These are phyloP conservation scores for Nyssa sinensis DNA, from an alignment of 148 eudicot genomes.

Conservation along the genomic window DNA sequence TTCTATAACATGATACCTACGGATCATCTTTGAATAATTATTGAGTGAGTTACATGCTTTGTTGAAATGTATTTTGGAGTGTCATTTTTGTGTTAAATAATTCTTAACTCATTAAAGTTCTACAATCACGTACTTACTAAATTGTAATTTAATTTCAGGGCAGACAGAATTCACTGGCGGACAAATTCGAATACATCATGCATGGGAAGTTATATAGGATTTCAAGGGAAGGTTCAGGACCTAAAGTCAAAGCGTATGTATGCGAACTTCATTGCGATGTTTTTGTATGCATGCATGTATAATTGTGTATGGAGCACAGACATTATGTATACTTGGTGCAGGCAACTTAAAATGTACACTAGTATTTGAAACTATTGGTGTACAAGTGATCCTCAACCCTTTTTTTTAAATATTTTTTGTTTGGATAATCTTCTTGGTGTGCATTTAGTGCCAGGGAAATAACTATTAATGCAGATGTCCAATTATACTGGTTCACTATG, in stretches of 20 bases:
- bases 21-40: not conserved
- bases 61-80: not conserved
- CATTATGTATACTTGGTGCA: not conserved
- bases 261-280: not conserved
- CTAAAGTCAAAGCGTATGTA: conserved; percentile 62
- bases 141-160: conserved; percentile 48
- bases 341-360: not conserved
- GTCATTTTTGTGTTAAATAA: not conserved
- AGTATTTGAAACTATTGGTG: too few relatives aligned
- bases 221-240: conserved; percentile 50
- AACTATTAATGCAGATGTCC: too few relatives aligned
- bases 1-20: too few relatives aligned
- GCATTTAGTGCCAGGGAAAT: not conserved
- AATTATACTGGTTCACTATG: too few relatives aligned
- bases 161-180: conserved; percentile 70
- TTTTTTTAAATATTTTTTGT: not conserved
- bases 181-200: conserved; percentile 91
- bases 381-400: too few relatives aligned
- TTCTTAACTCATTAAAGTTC: not conserved
- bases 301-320: too few relatives aligned
- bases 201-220: conserved; percentile 81
- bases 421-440: not conserved
- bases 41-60: not conserved
- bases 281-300: not conserved
- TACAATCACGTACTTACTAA: not conserved